Evolutionary conservation across 306 rosid species (phyloP).

Genomic region (Pyrus betulifolia): DNA sequence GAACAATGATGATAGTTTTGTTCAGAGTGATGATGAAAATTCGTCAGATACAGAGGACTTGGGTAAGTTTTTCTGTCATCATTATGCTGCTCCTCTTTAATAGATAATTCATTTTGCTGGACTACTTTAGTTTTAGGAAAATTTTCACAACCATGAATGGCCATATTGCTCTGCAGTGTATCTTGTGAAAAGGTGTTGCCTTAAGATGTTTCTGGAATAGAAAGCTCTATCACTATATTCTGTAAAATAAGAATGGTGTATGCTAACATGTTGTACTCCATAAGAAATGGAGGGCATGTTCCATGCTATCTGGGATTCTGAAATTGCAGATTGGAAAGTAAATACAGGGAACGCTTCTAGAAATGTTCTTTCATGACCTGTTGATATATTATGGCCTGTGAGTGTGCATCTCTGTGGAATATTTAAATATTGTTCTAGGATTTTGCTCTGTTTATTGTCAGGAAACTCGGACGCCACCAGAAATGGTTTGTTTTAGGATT

Average conservation of each 20-base stretch:
- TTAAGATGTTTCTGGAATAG: not conserved
- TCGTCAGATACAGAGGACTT: slow-evolving; percentile 58
- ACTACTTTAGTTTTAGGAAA: not conserved
- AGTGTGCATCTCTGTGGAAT: not conserved
- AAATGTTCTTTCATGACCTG: not conserved
- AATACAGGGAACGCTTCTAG: not conserved
- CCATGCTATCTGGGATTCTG: not conserved
- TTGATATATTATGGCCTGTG: not conserved
- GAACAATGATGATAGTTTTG: slow-evolving; percentile 38
- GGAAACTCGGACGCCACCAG: not conserved
- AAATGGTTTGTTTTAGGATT: not conserved
- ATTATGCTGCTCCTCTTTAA: not conserved
- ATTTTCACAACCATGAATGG: not conserved
- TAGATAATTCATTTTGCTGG: not conserved
- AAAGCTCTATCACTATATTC: not conserved
- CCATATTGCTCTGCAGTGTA: not conserved
- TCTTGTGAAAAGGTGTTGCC: not conserved
- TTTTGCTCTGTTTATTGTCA: not conserved
- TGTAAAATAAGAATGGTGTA: not conserved
- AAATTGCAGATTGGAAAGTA: not conserved
- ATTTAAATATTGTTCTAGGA: not conserved
- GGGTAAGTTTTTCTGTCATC: slow-evolving; percentile 38
- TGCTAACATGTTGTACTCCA: not conserved
- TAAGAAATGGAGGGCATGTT: not conserved
- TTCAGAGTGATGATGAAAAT: slow-evolving; percentile 67